Percentiles rank a stretch among this genome's conserved stretches.
Conservation (phyloP, 2,329 filamentous ascomycete species). For the Colletotrichum lini region DNA sequence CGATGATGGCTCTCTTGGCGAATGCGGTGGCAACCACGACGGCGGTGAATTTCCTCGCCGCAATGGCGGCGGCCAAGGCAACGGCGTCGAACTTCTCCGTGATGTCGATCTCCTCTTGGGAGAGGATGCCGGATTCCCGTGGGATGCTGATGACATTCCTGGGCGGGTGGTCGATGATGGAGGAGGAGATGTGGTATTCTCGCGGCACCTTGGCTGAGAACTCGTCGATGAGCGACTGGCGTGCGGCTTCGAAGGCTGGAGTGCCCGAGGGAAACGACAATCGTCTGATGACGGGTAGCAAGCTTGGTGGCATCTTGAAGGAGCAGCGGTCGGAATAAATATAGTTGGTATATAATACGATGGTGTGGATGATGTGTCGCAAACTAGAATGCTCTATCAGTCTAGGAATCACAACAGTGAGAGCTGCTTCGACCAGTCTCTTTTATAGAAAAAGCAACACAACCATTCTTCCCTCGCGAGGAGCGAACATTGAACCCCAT, state of each 20-base stretch:
- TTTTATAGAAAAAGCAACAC: too few relatives aligned
- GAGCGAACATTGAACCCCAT: background rate
- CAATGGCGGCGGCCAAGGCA: conserved; percentile 57
- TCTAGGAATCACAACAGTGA: too few relatives aligned
- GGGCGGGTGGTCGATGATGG: conserved; percentile 42
- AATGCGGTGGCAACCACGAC: conserved; percentile 55
- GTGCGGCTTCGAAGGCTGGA: conserved; percentile 45
- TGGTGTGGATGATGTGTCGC: background rate
- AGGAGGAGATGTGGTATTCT: conserved; percentile 48
- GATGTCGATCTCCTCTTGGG: conserved; percentile 60
- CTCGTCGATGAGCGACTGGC: conserved; percentile 47
- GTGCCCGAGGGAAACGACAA: conserved; percentile 42
- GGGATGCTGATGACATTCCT: conserved; percentile 54
- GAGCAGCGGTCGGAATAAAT: background rate
- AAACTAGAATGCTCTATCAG: too few relatives aligned
- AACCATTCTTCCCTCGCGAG: too few relatives aligned
- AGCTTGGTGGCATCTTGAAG: background rate
- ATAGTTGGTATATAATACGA: background rate
- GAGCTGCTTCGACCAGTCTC: too few relatives aligned
- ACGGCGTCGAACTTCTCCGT: conserved; percentile 62
- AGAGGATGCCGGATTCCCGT: conserved; percentile 59
- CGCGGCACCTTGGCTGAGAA: conserved; percentile 52
- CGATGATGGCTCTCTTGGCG: conserved; percentile 49
- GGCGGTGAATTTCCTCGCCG: conserved; percentile 52
- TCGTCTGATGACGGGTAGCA: conserved; percentile 6